Evolutionary conservation across 2,329 filamentous ascomycete genomes (phyloP).

Genomic region (Venturiaceae sp.): DNA sequence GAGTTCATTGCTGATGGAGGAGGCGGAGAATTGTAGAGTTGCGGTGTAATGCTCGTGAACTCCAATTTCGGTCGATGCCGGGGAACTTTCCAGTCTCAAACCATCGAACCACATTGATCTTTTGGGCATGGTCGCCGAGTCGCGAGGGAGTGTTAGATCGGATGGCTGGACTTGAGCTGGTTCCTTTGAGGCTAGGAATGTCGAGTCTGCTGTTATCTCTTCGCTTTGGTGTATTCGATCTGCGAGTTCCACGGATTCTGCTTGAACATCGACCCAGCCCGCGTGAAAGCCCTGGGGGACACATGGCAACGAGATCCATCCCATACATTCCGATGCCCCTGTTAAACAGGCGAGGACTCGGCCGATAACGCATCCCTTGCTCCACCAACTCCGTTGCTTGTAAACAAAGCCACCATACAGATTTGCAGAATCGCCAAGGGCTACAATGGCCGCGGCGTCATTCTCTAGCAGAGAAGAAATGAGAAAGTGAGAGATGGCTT

Average conservation of each 20-base stretch:
- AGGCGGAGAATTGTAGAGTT: neutral
- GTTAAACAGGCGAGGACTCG: conserved; percentile 39
- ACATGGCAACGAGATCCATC: conserved; percentile 39
- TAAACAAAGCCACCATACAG: conserved; percentile 47
- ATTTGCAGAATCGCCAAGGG: conserved; percentile 40
- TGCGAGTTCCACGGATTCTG: conserved; percentile 18
- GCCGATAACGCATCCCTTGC: conserved; percentile 44
- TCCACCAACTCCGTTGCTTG: conserved; percentile 43
- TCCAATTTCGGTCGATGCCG: neutral
- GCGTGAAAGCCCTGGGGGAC: conserved; percentile 29
- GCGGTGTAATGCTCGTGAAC: neutral
- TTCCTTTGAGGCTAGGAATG: conserved; percentile 20
- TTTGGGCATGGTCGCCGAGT: conserved; percentile 18
- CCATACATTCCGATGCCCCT: conserved; percentile 41
- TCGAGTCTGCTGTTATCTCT: conserved; percentile 23
- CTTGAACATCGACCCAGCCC: conserved; percentile 41
- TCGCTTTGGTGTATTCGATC: conserved; percentile 26
- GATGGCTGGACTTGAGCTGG: conserved; percentile 16
- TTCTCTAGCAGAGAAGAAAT: conserved; percentile 48
- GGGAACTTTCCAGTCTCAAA: conserved; percentile 9
- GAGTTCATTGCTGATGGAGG: neutral
- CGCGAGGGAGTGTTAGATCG: conserved; percentile 28
- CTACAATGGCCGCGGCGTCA: conserved; percentile 35
- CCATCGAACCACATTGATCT: conserved; percentile 17
- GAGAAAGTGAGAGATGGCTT: conserved; percentile 43